Conservation (phyloP, 179 eudicot genomes). For the Gypsophila paniculata region DNA sequence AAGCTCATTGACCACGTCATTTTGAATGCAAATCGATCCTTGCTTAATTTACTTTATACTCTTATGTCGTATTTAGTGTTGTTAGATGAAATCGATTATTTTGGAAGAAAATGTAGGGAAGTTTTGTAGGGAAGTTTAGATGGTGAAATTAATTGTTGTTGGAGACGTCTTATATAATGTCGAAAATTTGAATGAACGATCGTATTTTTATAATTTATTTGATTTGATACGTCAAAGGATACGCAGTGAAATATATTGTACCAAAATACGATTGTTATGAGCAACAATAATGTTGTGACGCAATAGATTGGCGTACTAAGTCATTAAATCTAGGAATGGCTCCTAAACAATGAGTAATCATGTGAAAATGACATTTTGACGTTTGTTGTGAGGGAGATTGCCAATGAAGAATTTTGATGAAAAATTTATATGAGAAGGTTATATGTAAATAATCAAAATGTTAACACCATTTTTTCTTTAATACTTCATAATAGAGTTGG, state of each 20-base stretch:
- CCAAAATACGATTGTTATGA: slow-evolving; percentile 9
- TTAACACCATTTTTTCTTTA: no score
- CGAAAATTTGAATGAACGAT: neutral
- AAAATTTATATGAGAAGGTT: no score
- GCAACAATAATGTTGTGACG: slow-evolving; percentile 19
- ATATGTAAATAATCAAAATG: no score
- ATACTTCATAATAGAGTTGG: no score
- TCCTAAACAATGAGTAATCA: neutral
- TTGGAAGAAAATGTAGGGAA: neutral
- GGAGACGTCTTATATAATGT: slow-evolving; percentile 17
- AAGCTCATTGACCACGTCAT: slow-evolving; percentile 25
- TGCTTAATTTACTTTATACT: no score
- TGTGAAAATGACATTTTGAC: no score
- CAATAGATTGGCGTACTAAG: neutral
- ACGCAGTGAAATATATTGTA: neutral
- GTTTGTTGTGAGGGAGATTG: no score
- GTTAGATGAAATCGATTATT: neutral
- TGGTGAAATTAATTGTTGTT: slow-evolving; percentile 15
- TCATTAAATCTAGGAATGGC: neutral
- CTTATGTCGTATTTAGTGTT: no score
- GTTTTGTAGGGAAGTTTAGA: neutral
- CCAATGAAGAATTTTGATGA: no score
- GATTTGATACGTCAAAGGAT: neutral
- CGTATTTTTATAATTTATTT: neutral
- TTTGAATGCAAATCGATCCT: neutral